These are phyloP conservation scores for Pugionium cornutum DNA, from an alignment of 345 rosid species.

Conservation along the genomic window DNA sequence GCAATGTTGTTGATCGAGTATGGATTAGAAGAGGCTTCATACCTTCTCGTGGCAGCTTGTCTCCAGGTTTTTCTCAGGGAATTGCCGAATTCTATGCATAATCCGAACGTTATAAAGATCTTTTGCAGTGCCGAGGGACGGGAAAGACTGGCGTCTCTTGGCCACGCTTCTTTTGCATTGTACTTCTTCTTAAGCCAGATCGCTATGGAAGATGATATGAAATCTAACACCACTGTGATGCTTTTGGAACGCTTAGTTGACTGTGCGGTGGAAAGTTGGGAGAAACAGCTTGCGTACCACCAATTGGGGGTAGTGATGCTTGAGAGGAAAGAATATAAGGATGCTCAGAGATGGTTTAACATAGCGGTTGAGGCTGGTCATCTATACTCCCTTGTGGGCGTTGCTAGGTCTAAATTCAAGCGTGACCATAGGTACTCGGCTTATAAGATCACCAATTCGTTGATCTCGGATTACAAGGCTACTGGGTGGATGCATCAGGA, in stretches of 20 bases:
- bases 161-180: constrained; percentile 77
- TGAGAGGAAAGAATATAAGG: constrained; percentile 84
- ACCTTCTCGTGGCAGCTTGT: constrained; percentile 85
- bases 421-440: constrained; percentile 90
- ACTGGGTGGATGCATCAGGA: constrained; percentile 95
- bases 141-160: constrained; percentile 60
- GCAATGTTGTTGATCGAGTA: constrained; percentile 72
- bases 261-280: constrained; percentile 69
- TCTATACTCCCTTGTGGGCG: constrained; percentile 66
- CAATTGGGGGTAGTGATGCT: constrained; percentile 88
- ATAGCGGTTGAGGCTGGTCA: constrained; percentile 72
- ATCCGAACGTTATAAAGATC: constrained; percentile 58
- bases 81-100: constrained; percentile 67
- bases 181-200: constrained; percentile 82
- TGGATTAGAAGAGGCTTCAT: constrained; percentile 74
- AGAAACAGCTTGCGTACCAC: constrained; percentile 82
- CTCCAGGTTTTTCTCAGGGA: constrained; percentile 84
- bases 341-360: constrained; percentile 82
- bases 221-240: constrained; percentile 85
- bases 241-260: constrained; percentile 78
- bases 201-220: constrained; percentile 80
- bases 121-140: constrained; percentile 66
- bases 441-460: constrained; percentile 71
- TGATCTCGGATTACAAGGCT: constrained; percentile 59
- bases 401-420: constrained; percentile 86